Percentiles rank a stretch among this genome's conserved stretches.
Evolutionary conservation across 1,284 basidiomycete genomes (phyloP).

Genomic region (Inonotus obliquus): DNA sequence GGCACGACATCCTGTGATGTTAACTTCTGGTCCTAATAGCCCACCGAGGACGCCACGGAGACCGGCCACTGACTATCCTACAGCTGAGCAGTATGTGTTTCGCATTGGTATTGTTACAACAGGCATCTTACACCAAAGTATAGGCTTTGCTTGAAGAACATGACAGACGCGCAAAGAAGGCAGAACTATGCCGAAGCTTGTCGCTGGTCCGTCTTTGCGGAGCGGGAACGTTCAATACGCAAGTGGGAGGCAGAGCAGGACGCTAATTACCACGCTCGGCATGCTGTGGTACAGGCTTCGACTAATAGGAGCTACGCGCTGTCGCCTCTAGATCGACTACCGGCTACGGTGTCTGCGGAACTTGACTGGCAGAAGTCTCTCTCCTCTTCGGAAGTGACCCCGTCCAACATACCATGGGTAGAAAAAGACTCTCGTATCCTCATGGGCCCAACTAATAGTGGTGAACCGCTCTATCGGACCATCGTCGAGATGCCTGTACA

Average conservation of each 20-base stretch:
- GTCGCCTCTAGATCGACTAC: not conserved
- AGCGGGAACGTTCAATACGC: conserved; percentile 14
- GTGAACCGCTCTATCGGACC: not conserved
- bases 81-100: conserved; percentile 13
- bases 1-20: conserved; percentile 9
- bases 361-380: not conserved
- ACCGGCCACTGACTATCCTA: conserved; percentile 16
- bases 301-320: not conserved
- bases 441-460: not conserved
- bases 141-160: conserved; percentile 13
- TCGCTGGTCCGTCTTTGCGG: conserved; percentile 15
- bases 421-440: not conserved
- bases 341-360: not conserved
- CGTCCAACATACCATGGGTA: not conserved
- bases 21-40: conserved; percentile 8
- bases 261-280: not conserved
- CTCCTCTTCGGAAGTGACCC: not conserved
- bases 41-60: conserved; percentile 16
- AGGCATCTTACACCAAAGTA: not conserved
- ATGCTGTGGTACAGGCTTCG: not conserved
- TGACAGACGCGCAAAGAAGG: conserved; percentile 9
- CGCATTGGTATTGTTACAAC: not conserved
- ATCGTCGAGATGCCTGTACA: conserved; percentile 8
- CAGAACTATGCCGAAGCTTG: conserved; percentile 13
- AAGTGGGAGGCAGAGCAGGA: conserved; percentile 10